Evolutionary conservation across 805 yeast species (phyloP).

Genomic region (Kluyveromyces aestuarii): DNA sequence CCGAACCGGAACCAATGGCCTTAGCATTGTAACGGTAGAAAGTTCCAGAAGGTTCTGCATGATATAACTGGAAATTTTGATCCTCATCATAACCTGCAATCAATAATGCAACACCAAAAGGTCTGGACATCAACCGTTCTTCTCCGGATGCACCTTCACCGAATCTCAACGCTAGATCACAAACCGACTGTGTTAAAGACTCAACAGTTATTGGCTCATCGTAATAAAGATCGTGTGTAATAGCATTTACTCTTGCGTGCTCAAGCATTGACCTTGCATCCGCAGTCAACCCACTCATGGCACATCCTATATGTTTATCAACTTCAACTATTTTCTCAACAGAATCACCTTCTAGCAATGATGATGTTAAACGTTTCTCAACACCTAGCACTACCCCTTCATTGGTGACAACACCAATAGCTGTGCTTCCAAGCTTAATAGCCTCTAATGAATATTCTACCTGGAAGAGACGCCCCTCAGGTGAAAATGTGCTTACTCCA

Average conservation of each 20-base stretch:
- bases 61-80: conserved; percentile 92
- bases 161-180: conserved; percentile 91
- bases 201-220: conserved; percentile 91
- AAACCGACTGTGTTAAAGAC: conserved; percentile 89
- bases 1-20: conserved; percentile 98
- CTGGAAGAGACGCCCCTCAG: conserved; percentile 96
- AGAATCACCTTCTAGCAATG: conserved; percentile 81
- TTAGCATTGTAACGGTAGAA: conserved; percentile 96
- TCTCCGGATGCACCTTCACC: conserved; percentile 98
- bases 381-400: conserved; percentile 96
- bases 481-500: conserved; percentile 97
- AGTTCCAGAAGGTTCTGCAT: conserved; percentile 99
- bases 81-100: conserved; percentile 92
- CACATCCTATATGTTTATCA: conserved; percentile 92
- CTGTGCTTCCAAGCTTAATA: conserved; percentile 83
- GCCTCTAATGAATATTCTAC: conserved; percentile 98
- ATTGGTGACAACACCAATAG: conserved; percentile 90
- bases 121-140: conserved; percentile 87
- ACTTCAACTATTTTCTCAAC: conserved; percentile 95
- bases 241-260: conserved; percentile 86
- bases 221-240: conserved; percentile 81
- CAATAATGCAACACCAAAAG: conserved; percentile 95
- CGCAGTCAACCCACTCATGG: conserved; percentile 97
- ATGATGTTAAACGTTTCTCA: conserved; percentile 92
- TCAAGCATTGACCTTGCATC: conserved; percentile 98